These are phyloP conservation scores for Scheffersomyces titani DNA, from an alignment of 1,139 yeast species.

Conservation along the genomic window DNA sequence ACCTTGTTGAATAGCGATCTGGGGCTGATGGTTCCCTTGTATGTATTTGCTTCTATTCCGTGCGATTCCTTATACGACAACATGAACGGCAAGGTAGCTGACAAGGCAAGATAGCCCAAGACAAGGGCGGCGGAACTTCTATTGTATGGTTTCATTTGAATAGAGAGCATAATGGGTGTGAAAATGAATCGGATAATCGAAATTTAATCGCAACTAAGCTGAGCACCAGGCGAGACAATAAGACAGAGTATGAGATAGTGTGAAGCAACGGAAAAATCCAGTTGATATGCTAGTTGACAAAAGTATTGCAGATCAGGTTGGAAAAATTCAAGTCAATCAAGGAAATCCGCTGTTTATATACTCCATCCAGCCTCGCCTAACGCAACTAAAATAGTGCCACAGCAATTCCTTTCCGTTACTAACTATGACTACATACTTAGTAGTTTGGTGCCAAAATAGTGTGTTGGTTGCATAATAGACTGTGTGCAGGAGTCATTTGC, in stretches of 20 bases:
- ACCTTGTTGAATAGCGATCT: slow-evolving; percentile 44
- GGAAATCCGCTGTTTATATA: background rate
- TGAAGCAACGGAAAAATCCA: background rate
- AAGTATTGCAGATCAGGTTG: background rate
- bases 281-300: background rate
- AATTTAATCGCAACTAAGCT: background rate
- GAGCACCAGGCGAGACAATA: background rate
- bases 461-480: background rate
- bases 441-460: background rate
- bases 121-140: slow-evolving; percentile 30
- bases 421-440: background rate
- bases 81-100: slow-evolving; percentile 44
- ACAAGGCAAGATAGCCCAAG: slow-evolving; percentile 42
- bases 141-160: slow-evolving; percentile 6
- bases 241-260: background rate
- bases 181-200: background rate
- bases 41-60: slow-evolving; percentile 15
- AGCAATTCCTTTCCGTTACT: background rate
- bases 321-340: background rate
- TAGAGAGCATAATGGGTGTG: slow-evolving; percentile 6
- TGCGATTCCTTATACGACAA: slow-evolving; percentile 44
- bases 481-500: background rate
- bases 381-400: background rate
- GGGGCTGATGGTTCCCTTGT: slow-evolving; percentile 39
- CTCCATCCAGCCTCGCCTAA: background rate